Percentiles rank a stretch among this genome's conserved stretches.
Conservation (phyloP, 768 basidiomycete genomes). For the Mycena galericulata region DNA sequence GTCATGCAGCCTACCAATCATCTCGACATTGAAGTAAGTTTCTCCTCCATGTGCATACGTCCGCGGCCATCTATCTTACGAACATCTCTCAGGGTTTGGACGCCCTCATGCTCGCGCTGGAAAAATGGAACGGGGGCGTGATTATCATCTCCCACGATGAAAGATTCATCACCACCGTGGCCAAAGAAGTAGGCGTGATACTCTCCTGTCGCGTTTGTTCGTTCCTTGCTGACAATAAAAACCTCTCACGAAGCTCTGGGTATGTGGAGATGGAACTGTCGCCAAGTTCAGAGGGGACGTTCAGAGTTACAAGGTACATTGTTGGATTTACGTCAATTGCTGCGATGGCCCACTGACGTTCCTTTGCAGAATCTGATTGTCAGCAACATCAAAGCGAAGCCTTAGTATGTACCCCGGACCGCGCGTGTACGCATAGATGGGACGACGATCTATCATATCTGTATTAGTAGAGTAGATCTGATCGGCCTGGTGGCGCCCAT, state of each 20-base stretch:
- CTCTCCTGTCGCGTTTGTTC: not conserved
- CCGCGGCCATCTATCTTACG: constrained; percentile 26
- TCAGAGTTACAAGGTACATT: constrained; percentile 84
- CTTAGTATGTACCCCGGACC: constrained; percentile 14
- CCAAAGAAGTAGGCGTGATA: constrained; percentile 71
- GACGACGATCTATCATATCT: constrained; percentile 8
- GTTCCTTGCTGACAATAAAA: constrained; percentile 22
- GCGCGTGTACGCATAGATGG: not conserved
- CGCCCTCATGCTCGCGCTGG: constrained; percentile 88
- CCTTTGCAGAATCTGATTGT: constrained; percentile 39
- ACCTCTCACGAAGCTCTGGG: constrained; percentile 77
- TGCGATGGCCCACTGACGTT: constrained; percentile 2
- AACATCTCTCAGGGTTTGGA: constrained; percentile 79
- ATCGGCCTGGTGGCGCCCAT: not conserved
- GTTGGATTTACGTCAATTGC: not conserved
- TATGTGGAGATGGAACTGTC: constrained; percentile 87
- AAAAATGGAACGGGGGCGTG: constrained; percentile 89
- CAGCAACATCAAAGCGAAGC: constrained; percentile 40
- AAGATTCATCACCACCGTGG: constrained; percentile 91
- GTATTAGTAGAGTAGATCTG: not conserved
- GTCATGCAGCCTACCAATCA: constrained; percentile 86
- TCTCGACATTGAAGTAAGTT: constrained; percentile 87
- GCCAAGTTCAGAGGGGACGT: constrained; percentile 91
- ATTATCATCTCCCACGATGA: constrained; percentile 97
- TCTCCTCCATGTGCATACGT: constrained; percentile 1